phyloP scores from a whole-genome alignment of 495 filamentous ascomycete genomes.

The Penicillium fimorum region DNA sequence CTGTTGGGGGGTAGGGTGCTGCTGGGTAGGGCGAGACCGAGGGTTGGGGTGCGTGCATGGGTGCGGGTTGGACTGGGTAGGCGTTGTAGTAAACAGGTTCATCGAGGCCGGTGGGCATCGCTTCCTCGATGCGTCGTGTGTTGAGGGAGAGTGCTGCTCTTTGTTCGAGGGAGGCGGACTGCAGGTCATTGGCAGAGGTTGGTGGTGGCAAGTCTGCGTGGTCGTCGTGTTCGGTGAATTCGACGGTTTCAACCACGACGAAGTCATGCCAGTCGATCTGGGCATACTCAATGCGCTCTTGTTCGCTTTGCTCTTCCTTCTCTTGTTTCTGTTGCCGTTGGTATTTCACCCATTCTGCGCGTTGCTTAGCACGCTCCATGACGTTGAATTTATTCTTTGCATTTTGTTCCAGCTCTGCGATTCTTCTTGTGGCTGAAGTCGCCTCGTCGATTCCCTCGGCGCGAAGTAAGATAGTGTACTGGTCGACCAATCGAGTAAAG shows the following conservation, averaged over 20 bases:
- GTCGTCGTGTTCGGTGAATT: slow-evolving; percentile 88
- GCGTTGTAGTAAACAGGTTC: slow-evolving; percentile 56
- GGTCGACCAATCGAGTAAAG: slow-evolving; percentile 87
- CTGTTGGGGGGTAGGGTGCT: slow-evolving; percentile 39
- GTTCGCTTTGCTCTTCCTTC: slow-evolving; percentile 84
- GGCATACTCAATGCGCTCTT: slow-evolving; percentile 79
- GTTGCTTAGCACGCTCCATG: slow-evolving; percentile 72
- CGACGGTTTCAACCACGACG: slow-evolving; percentile 91
- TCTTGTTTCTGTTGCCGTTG: slow-evolving; percentile 83
- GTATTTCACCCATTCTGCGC: slow-evolving; percentile 83
- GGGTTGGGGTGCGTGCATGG: slow-evolving; percentile 21
- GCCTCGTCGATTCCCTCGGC: slow-evolving; percentile 64
- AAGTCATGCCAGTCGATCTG: slow-evolving; percentile 99
- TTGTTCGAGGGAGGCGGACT: slow-evolving; percentile 91
- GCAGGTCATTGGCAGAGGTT: slow-evolving; percentile 82
- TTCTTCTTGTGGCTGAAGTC: slow-evolving; percentile 65
- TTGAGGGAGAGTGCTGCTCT: slow-evolving; percentile 85
- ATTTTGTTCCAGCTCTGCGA: slow-evolving; percentile 74
- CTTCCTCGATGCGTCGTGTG: slow-evolving; percentile 88
- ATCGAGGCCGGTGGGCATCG: slow-evolving; percentile 80
- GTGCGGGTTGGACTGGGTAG: slow-evolving; percentile 38
- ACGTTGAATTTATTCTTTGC: slow-evolving; percentile 75
- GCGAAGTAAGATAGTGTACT: slow-evolving; percentile 82
- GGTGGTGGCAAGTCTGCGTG: slow-evolving; percentile 83
- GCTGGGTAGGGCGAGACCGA: slow-evolving; percentile 35